Evolutionary conservation across 257 asterid genomes (phyloP).

Genomic region (Solanum clarkiae): DNA sequence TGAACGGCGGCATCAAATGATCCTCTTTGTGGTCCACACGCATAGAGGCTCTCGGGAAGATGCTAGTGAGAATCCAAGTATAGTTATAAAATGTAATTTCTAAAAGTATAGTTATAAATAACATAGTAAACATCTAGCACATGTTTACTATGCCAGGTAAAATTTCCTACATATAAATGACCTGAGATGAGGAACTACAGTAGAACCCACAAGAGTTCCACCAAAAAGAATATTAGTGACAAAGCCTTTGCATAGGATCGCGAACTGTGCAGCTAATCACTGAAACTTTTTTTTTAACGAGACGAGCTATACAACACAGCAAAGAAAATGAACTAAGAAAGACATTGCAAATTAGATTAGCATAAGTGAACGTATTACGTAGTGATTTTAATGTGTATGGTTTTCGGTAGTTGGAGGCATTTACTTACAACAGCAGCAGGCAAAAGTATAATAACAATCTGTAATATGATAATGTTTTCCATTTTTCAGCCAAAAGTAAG

Average conservation of each 20-base stretch:
- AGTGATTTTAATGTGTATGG: not conserved
- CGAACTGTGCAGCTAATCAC: not conserved
- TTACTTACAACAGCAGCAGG: not conserved
- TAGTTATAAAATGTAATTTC: not conserved
- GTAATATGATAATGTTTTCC: not conserved
- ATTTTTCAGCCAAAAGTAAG: not conserved
- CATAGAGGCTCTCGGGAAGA: no score
- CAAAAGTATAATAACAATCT: not conserved
- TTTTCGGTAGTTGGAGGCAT: not conserved
- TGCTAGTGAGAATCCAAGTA: not conserved
- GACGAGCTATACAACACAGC: not conserved
- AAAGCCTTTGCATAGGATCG: no score
- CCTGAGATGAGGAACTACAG: not conserved
- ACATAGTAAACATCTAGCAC: not conserved
- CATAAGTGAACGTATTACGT: not conserved
- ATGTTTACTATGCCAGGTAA: no score
- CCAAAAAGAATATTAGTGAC: not conserved
- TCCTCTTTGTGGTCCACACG: not conserved
- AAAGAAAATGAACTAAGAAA: not conserved
- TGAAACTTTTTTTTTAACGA: not conserved
- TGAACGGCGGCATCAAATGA: not conserved
- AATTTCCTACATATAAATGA: not conserved
- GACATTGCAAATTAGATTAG: not conserved
- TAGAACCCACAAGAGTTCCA: not conserved
- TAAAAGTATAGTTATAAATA: not conserved